Evolutionary conservation across 2,329 filamentous ascomycete species (phyloP).

Genomic region (Cyclaneusma minus): DNA sequence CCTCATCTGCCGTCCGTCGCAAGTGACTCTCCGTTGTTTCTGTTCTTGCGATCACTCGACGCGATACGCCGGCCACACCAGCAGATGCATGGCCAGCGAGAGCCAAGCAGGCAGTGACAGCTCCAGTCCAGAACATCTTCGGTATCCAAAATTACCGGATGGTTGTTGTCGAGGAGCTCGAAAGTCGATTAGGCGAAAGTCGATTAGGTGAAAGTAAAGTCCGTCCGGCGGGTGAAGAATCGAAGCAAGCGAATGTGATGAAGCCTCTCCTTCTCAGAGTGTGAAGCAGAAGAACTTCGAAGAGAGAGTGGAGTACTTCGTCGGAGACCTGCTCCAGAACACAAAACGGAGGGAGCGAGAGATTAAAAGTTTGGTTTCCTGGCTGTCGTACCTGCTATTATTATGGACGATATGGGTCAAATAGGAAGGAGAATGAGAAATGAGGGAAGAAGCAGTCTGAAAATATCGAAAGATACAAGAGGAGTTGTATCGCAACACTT

Average conservation of each 20-base stretch:
- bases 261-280: constrained; percentile 6
- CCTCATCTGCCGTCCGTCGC: constrained; percentile 15
- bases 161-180: constrained; percentile 1
- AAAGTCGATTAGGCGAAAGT: constrained; percentile 5
- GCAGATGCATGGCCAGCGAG: constrained; percentile 14
- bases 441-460: constrained; percentile 6
- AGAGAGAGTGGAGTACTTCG: constrained; percentile 2
- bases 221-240: constrained; percentile 12
- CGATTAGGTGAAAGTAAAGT: constrained; percentile 5
- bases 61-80: constrained; percentile 9
- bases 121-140: constrained; percentile 10
- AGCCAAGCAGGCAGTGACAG: constrained; percentile 10
- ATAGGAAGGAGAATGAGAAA: constrained; percentile 9
- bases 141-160: constrained; percentile 2
- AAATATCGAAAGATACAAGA: constrained; percentile 6
- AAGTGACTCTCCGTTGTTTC: constrained; percentile 12
- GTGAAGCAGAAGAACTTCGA: constrained; percentile 5
- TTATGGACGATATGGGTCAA: constrained; percentile 11
- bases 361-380: constrained; percentile 4
- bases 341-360: background rate
- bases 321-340: constrained; percentile 1
- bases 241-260: constrained; percentile 8
- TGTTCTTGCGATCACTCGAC: constrained; percentile 11
- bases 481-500: constrained; percentile 7
- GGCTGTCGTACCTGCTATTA: constrained; percentile 4